Evolutionary conservation across 139 green algal species (phyloP), one percentile per base, ranked within the genome.

Genomic region (Limnomonas spitsbergensis): DNA sequence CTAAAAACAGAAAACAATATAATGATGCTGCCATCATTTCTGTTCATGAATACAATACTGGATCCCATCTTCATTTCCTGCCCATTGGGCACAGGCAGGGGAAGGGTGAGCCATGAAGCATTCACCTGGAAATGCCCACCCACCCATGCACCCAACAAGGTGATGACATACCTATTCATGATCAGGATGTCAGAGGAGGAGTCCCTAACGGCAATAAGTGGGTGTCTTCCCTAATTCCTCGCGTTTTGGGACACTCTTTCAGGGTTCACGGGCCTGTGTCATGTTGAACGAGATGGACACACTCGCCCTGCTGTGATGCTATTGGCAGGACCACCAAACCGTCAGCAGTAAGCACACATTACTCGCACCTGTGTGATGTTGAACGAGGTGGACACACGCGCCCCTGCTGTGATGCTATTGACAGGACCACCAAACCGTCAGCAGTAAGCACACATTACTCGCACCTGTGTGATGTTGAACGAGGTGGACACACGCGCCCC

Each of bases 381-480:
- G 47, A 61, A 61, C 14, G 47, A 29, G 14, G 14, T 61, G 20
- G 20, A 14, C 47, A 61, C 47, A 61, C 20, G 14, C 47, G 14
- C 14, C 47, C 20, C 47, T 29, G 14, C 47, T 61, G 47, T 61
- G 47, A 61, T 61, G 47, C 20, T 61, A 20, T 29, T 61, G 47
- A 14, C 20, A 14, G 20, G 47, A 61, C 14, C 14, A 29, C 47
- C 20, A 29, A 61, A 61, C 47, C n/a, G n/a, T n/a, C n/a, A n/a
- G n/a, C n/a, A n/a, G n/a, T n/a, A n/a, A n/a, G n/a, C n/a, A n/a
- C 47, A 61, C 47, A 61, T 61, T 61, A 14, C 20, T 14, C 47
- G 14, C 47, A 61, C 47, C 47, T 61, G 47, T 61, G 47, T 61
- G 47, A 61, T 61, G 47, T 61, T 61, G 47, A 61, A 61, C 14